Evolutionary conservation across 345 rosid genomes (phyloP), one percentile per base, ranked within the genome.

Genomic region (Ricinus communis): DNA sequence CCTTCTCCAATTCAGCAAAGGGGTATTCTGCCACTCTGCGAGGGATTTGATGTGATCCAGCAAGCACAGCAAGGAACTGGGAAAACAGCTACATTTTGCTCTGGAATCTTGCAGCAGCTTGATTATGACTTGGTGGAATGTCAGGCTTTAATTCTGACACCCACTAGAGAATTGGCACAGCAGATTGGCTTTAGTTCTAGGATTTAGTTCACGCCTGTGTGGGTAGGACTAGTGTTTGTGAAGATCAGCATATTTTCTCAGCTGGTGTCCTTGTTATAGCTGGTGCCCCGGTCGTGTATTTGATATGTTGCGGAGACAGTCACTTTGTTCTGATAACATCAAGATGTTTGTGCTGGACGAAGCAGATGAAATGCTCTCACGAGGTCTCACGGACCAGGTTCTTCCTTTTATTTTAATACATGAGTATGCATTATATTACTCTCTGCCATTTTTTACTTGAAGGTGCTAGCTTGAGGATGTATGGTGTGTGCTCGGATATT

Each of bases 181-280:
- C 75, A 76, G 57, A 76, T 76, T 65, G 79, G n/a, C n/a, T n/a
- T n/a, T n/a, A n/a, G n/a, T n/a, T n/a, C 77, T 74, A 1, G 77
- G 77, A 50, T 68, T 74, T 31, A 74, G 77, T 74, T 53, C 77
- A 68, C 52, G 77, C 77, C 43, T 74, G 77, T 72, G 75, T 63
- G 16, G 75, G 75, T 55, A 69, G 75, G 7, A 72, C 75, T 15
- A 72, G 70, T 53, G 74, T 72, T 15, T 63, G 75, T 63, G 70
- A 72, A 57, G 75, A 72, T 45, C 70, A 72, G 54, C 70, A 69
- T 2, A 74, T 74, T 41, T 62, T 74, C 21, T 41, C 65, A 40
- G 62, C 69, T 43, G 73, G 64, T 4, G 73, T 74, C 19, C 73
- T 61, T 40, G 73, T 68, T 62, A 69, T 74, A 1, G 68, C 68